These are phyloP conservation scores for Forsythia viridissima DNA, from an alignment of 257 asterid genomes.

Conservation along the genomic window DNA sequence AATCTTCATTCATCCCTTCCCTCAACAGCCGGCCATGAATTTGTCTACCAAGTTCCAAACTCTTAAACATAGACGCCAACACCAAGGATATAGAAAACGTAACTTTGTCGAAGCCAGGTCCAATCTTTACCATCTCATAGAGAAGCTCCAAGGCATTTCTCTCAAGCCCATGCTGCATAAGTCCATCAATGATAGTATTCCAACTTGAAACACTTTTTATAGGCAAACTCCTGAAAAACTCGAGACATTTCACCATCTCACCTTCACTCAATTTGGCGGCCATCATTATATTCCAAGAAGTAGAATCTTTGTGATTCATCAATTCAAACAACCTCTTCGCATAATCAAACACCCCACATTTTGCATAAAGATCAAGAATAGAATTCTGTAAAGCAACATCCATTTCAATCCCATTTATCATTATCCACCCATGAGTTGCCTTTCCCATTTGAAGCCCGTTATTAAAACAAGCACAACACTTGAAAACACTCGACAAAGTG, in stretches of 20 bases:
- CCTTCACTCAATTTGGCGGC: conserved; percentile 48
- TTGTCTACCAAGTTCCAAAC: conserved; percentile 60
- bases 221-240: conserved; percentile 57
- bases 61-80: conserved; percentile 50
- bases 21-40: conserved; percentile 60
- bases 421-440: conserved; percentile 64
- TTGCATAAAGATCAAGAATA: conserved; percentile 69
- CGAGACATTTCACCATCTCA: conserved; percentile 42
- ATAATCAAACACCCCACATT: conserved; percentile 41
- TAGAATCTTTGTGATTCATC: conserved; percentile 49
- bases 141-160: conserved; percentile 51
- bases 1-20: conserved; percentile 46
- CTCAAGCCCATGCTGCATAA: conserved; percentile 47
- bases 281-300: conserved; percentile 83
- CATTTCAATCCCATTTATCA: conserved; percentile 37
- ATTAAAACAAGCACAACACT: conserved; percentile 46
- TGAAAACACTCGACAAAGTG: conserved; percentile 64
- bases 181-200: conserved; percentile 75
- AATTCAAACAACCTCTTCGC: conserved; percentile 43
- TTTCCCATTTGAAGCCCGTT: conserved; percentile 52
- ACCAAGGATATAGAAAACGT: conserved; percentile 65
- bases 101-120: conserved; percentile 40
- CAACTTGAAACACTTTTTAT: conserved; percentile 64
- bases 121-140: conserved; percentile 47
- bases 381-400: conserved; percentile 65